Conservation (phyloP, 257 asterid species). For the Nicotiana sylvestris region DNA sequence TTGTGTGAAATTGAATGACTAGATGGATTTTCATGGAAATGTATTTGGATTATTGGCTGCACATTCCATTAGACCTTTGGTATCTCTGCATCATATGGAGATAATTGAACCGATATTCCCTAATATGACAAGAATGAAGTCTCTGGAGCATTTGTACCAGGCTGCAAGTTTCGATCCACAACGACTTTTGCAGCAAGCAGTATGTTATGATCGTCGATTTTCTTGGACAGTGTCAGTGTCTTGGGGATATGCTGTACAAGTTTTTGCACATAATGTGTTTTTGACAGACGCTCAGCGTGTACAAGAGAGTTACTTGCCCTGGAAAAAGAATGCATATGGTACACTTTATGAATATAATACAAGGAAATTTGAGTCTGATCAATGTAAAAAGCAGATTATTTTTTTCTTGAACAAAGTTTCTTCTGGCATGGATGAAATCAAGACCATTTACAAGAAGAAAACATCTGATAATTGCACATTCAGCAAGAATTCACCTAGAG, state of each 20-base stretch:
- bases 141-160: conserved; percentile 52
- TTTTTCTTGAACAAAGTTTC: conserved; percentile 39
- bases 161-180: conserved; percentile 51
- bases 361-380: conserved; percentile 44
- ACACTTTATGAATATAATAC: conserved; percentile 55
- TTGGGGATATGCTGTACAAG: conserved; percentile 76
- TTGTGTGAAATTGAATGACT: neutral
- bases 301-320: conserved; percentile 67
- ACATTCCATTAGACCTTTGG: conserved; percentile 56
- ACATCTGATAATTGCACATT: conserved; percentile 34
- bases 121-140: conserved; percentile 38
- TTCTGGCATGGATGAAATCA: conserved; percentile 27
- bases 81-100: conserved; percentile 81
- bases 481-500: conserved; percentile 19
- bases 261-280: conserved; percentile 48
- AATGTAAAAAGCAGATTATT: conserved; percentile 50
- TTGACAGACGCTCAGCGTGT: conserved; percentile 47
- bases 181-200: conserved; percentile 70
- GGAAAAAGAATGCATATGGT: conserved; percentile 56
- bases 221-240: conserved; percentile 57
- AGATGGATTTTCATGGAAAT: conserved; percentile 78
- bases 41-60: conserved; percentile 65
- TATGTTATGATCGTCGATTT: conserved; percentile 49
- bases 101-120: conserved; percentile 70
- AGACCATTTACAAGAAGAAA: conserved; percentile 40